These are phyloP conservation scores for Thalassiosira livingstoniorum DNA, from an alignment of 352 stramenopile species.

Conservation along the genomic window DNA sequence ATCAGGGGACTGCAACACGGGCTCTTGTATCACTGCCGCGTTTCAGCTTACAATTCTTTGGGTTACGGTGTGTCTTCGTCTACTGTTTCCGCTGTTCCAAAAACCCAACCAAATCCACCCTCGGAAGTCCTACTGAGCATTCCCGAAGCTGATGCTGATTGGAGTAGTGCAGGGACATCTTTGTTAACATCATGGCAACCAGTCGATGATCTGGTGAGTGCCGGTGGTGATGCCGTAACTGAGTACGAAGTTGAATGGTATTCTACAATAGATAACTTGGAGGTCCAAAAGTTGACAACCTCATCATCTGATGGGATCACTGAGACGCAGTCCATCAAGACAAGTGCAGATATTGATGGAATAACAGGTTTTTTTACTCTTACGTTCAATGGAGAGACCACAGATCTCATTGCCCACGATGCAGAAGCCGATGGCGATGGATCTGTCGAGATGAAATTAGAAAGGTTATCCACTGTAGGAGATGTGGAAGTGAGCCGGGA, in stretches of 20 bases:
- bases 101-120: slow-evolving; percentile 68
- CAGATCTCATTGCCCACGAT: slow-evolving; percentile 88
- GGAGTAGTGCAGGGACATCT: slow-evolving; percentile 85
- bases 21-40: slow-evolving; percentile 92
- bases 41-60: slow-evolving; percentile 95
- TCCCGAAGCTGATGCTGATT: slow-evolving; percentile 32
- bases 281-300: slow-evolving; percentile 87
- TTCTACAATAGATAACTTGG: slow-evolving; percentile 50
- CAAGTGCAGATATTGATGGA: slow-evolving; percentile 79
- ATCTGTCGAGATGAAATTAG: slow-evolving; percentile 74
- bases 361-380: slow-evolving; percentile 92
- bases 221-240: slow-evolving; percentile 79
- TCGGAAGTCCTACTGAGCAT: slow-evolving; percentile 64
- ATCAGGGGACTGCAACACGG: slow-evolving; percentile 90
- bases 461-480: slow-evolving; percentile 78
- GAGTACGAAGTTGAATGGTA: slow-evolving; percentile 86
- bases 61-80: slow-evolving; percentile 88
- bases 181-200: slow-evolving; percentile 90
- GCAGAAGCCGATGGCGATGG: slow-evolving; percentile 84
- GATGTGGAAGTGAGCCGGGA: slow-evolving; percentile 78
- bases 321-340: slow-evolving; percentile 85
- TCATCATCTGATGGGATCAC: slow-evolving; percentile 78
- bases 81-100: slow-evolving; percentile 57
- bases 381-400: slow-evolving; percentile 89
- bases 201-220: slow-evolving; percentile 59